Evolutionary conservation across 2,329 filamentous ascomycete species (phyloP), one percentile per base, ranked within the genome.

Genomic region (Cercospora zeae-maydis): DNA sequence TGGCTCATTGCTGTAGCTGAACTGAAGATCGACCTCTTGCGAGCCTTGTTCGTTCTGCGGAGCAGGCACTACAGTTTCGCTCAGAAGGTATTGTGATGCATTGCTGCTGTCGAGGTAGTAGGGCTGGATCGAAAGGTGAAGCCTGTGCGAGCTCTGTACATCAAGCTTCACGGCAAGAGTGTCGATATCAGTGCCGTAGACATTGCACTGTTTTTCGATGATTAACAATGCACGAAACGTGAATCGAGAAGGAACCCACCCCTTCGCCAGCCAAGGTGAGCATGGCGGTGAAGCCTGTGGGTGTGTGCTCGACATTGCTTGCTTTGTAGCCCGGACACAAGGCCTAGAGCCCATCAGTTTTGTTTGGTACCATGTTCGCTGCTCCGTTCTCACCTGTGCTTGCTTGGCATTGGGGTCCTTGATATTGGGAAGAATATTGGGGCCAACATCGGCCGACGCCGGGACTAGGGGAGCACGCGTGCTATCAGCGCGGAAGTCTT

Each of bases 111-210:
- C 77, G 36, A 92, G 75, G 70, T 88, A 81, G 6, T 85, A 83
- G 1, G 90, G 90, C 16, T 82, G 79, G 59, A 96, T 91, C 68
- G 87, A 85, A 55, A 95, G 80, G 60, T 88, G 87, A 42, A 95
- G 75, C 1, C 90, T 82, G 68, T 90, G 84, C 88, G 69, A 61
- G 13, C 64, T 69, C 62, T 76, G 74, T 3, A 74, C 70, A 21
- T 72, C 84, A 11, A 95, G 87, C 2, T 85, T 82, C 33, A 96
- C 78, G 36, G 81, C 83, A 54, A 96, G 78, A 4, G 82, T 78
- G 24, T 87, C 81, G 30, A 96, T 79, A 72, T 96, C 92, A 7
- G 82, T 88, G 0, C 92, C 91, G 67, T 93, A 96, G 21, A 86
- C 84, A 75, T 93, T 89, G 79, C 91, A 87, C 66, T 72, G 10